These are phyloP conservation scores for Fusarium sacchari DNA, from an alignment of 2,329 filamentous ascomycete species.

Conservation along the genomic window DNA sequence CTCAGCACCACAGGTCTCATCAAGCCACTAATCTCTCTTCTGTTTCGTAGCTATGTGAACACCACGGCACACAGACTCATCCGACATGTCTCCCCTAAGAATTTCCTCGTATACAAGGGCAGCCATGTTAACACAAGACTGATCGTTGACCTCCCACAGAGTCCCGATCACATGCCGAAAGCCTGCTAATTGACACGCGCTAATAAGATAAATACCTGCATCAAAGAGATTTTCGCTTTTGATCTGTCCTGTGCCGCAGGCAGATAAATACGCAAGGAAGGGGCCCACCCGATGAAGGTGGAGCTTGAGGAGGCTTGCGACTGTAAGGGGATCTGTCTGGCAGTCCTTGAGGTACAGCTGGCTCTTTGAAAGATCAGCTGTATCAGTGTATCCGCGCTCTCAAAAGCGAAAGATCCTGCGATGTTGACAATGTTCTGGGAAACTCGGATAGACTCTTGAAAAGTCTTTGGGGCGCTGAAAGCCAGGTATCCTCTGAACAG, in stretches of 20 bases:
- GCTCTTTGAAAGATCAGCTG: not conserved
- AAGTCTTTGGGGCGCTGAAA: no score
- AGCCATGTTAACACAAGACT: not conserved
- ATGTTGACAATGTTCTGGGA: not conserved
- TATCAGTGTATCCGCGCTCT: not conserved
- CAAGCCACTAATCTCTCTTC: not conserved
- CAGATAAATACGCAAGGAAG: not conserved
- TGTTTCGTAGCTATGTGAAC: not conserved
- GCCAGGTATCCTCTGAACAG: not conserved
- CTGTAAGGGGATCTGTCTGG: not conserved
- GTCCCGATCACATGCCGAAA: not conserved
- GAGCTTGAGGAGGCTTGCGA: not conserved
- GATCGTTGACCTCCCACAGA: not conserved
- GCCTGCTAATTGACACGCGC: not conserved
- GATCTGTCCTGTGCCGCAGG: not conserved
- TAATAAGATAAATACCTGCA: not conserved
- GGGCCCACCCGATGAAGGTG: not conserved
- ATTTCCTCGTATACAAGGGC: not conserved
- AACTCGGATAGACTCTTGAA: no score
- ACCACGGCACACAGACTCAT: not conserved
- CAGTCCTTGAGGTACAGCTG: not conserved
- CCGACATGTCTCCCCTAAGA: fast-evolving
- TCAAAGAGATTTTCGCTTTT: not conserved
- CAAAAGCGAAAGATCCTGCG: not conserved
- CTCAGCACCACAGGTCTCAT: not conserved